Conservation (phyloP, 202 grass and related monocot genomes). For the Cymbopogon flexuosus region DNA sequence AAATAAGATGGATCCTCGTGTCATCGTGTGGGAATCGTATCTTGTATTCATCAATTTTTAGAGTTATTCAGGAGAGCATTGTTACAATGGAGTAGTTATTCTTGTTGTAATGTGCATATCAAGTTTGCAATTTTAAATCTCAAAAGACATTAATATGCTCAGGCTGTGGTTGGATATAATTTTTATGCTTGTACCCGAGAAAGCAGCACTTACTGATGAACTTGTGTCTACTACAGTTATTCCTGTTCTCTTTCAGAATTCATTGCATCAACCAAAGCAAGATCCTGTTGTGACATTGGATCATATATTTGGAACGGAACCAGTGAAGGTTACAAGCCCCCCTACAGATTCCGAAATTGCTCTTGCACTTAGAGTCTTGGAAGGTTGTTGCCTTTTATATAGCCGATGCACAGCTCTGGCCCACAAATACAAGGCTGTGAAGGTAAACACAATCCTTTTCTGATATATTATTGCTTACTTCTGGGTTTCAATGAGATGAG, state of each 20-base stretch:
- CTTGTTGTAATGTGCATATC: not conserved
- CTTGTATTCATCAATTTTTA: not conserved
- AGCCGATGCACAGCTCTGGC: slow-evolving; percentile 74
- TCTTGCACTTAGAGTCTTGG: slow-evolving; percentile 92
- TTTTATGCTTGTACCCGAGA: not conserved
- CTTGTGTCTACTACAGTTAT: slow-evolving; percentile 86
- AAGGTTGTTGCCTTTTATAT: slow-evolving; percentile 96
- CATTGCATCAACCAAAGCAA: slow-evolving; percentile 66
- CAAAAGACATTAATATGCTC: not conserved
- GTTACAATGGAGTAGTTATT: not conserved
- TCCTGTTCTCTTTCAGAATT: slow-evolving; percentile 93
- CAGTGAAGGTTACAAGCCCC: slow-evolving; percentile 74
- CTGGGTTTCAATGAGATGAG: not conserved
- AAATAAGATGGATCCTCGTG: not conserved
- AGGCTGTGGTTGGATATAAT: slow-evolving; percentile 6
- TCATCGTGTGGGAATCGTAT: not conserved
- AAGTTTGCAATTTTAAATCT: not conserved
- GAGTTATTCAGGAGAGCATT: not conserved
- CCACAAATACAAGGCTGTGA: slow-evolving; percentile 85
- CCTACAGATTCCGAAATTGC: slow-evolving; percentile 83
- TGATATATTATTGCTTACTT: not conserved
- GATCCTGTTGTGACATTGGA: slow-evolving; percentile 59
- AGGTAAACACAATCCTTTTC: slow-evolving; percentile 44
- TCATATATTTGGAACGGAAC: slow-evolving; percentile 73
- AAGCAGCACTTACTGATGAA: slow-evolving; percentile 41